phyloP scores from a whole-genome alignment of 2,329 filamentous ascomycete genomes.

The Cercospora zeina region DNA sequence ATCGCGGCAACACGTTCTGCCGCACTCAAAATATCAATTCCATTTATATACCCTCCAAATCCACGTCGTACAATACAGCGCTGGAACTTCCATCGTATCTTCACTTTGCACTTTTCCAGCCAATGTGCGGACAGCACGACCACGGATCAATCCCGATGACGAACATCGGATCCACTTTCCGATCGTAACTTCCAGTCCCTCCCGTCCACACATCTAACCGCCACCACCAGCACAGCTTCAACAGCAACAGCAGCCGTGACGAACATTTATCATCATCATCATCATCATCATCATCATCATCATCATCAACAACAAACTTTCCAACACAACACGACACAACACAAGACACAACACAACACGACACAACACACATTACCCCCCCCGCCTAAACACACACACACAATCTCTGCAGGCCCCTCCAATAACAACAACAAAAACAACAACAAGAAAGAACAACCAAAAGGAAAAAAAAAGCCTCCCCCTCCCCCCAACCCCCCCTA shows the following conservation, averaged over 20 bases:
- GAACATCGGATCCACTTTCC: slow-evolving; percentile 1
- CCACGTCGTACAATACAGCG: neutral
- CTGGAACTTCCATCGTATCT: neutral
- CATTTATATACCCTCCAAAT: neutral
- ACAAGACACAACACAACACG: no score
- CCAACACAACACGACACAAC: no score
- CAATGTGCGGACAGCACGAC: neutral
- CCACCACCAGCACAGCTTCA: neutral
- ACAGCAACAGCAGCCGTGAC: neutral
- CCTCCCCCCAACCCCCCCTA: no score
- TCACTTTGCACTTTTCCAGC: neutral
- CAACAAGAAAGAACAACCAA: neutral
- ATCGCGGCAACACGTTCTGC: neutral
- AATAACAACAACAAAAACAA: neutral
- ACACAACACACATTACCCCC: no score
- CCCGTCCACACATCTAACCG: slow-evolving; percentile 1
- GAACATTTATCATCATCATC: no score
- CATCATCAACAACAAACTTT: no score
- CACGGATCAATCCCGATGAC: slow-evolving; percentile 2
- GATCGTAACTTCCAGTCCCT: neutral
- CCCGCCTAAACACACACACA: no score
- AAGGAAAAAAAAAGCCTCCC: neutral
- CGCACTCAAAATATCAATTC: neutral
- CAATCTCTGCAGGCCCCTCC: no score
- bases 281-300: no score